phyloP scores from a whole-genome alignment of 1,139 yeast species.

The Blastobotrys raffinosifermentans region DNA sequence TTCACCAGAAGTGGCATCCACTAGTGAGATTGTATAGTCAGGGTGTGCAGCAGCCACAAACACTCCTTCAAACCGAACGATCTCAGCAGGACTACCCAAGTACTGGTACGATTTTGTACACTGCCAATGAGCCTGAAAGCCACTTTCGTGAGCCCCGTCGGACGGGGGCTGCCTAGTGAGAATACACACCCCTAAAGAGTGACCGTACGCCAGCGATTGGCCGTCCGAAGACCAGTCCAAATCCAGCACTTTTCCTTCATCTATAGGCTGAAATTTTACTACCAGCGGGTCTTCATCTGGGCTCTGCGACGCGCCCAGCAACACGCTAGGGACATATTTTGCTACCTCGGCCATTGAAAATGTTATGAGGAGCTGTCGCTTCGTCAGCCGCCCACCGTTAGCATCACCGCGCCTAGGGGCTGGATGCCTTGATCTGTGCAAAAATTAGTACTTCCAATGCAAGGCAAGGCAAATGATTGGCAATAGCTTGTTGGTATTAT shows the following conservation, averaged over 20 bases:
- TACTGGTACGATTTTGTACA: constrained; percentile 15
- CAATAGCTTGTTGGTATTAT: no score
- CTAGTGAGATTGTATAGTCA: constrained; percentile 20
- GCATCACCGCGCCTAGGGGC: background rate
- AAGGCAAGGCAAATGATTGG: no score
- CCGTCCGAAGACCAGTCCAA: constrained; percentile 21
- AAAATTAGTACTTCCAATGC: no score
- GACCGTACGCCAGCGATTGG: constrained; percentile 24
- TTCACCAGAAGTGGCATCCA: constrained; percentile 10
- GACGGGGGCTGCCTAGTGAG: constrained; percentile 1
- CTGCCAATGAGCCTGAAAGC: constrained; percentile 17
- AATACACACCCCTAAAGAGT: constrained; percentile 19
- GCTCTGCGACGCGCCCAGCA: background rate
- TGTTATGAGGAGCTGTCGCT: background rate
- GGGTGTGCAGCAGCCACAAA: constrained; percentile 26
- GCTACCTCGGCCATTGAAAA: background rate
- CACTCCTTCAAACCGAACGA: constrained; percentile 17
- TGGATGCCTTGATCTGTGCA: background rate
- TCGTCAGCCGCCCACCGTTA: background rate
- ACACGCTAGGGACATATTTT: background rate
- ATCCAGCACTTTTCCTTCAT: constrained; percentile 18
- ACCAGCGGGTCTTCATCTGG: constrained; percentile 14
- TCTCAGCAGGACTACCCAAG: constrained; percentile 20
- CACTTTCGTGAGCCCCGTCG: constrained; percentile 10
- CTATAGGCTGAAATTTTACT: constrained; percentile 13